Evolutionary conservation across 768 basidiomycete species (phyloP).

Genomic region (Myochromella boudieri): DNA sequence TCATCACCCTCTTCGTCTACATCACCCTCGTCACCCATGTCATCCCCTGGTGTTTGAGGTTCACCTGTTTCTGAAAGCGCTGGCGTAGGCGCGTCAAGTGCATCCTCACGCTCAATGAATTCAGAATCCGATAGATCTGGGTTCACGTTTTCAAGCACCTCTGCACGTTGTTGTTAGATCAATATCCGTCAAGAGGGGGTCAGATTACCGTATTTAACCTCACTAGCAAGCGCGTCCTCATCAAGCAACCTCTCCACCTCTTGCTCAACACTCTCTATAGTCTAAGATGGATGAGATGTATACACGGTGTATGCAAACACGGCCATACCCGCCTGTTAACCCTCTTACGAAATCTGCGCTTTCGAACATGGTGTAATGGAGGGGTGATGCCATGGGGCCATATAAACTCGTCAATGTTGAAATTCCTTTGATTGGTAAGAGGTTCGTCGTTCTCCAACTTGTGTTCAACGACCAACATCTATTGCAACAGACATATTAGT

Average conservation of each 20-base stretch:
- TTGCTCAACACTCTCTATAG: conserved; percentile 92
- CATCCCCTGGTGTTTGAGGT: conserved; percentile 56
- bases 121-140: conserved; percentile 90
- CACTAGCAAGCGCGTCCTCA: conserved; percentile 71
- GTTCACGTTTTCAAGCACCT: conserved; percentile 87
- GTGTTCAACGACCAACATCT: conserved; percentile 94
- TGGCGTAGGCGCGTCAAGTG: conserved; percentile 72
- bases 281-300: conserved; percentile 41
- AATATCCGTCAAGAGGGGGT: conserved; percentile 12
- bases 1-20: conserved; percentile 60
- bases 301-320: background rate
- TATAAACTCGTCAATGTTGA: conserved; percentile 94
- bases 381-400: conserved; percentile 97
- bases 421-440: conserved; percentile 57
- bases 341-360: conserved; percentile 89
- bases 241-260: conserved; percentile 87
- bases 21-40: conserved; percentile 54
- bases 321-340: conserved; percentile 72
- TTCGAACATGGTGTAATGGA: conserved; percentile 85
- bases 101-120: conserved; percentile 68
- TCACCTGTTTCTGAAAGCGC: conserved; percentile 69
- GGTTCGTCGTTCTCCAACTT: conserved; percentile 71
- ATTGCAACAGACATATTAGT: conserved; percentile 7
- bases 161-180: conserved; percentile 33
- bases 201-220: conserved; percentile 80